A percentile compares a stretch with the other conserved stretches of the same genome.
Evolutionary conservation across 495 filamentous ascomycete species (phyloP).

Genomic region (Annulohypoxylon stygium): DNA sequence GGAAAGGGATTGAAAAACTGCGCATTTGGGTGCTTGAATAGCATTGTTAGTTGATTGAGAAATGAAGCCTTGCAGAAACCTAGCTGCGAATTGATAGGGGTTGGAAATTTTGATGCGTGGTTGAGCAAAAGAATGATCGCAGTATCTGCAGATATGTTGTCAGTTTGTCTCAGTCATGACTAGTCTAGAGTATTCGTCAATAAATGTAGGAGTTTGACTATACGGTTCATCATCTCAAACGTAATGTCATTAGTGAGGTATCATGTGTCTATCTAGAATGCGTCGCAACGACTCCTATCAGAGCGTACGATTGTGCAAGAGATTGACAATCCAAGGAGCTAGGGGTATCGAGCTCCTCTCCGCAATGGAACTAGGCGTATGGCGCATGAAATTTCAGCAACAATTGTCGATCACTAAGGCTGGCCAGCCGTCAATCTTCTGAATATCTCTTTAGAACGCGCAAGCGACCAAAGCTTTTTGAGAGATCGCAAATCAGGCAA

Average conservation of each 20-base stretch:
- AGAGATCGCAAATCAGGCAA: not conserved
- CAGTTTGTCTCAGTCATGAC: not conserved
- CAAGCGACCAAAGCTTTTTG: not conserved
- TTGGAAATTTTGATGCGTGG: not conserved
- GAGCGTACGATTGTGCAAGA: not conserved
- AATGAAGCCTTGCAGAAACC: not conserved
- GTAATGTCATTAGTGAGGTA: constrained; percentile 5
- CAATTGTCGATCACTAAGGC: not conserved
- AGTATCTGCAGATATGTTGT: not conserved
- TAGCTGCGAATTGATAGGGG: not conserved
- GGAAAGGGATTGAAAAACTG: not conserved
- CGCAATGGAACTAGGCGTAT: not conserved
- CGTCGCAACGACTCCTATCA: not conserved
- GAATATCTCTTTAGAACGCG: not conserved
- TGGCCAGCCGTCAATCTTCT: not conserved
- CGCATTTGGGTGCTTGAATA: not conserved
- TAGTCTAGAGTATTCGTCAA: not conserved
- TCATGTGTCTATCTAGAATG: constrained; percentile 16
- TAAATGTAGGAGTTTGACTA: not conserved
- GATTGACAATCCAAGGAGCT: not conserved
- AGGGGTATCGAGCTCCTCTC: not conserved
- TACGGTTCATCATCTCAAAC: not conserved
- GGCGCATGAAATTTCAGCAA: not conserved
- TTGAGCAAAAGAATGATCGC: not conserved
- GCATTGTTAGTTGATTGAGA: not conserved